Base-by-base conservation (phyloP, 345 rosid genomes). In the Ceriops tagal region DNA sequence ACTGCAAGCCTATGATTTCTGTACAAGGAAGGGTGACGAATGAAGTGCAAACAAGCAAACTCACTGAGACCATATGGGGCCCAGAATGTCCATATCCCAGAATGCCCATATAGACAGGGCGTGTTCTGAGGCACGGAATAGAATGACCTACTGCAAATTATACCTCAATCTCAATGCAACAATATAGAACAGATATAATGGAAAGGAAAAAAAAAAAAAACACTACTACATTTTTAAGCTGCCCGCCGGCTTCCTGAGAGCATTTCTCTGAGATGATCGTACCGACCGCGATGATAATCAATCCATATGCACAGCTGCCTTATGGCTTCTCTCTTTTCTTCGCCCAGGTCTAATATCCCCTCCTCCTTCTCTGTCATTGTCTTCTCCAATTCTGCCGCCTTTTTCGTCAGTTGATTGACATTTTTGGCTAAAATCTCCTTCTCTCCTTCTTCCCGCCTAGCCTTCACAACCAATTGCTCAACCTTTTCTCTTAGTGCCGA, bases 291-390 rank as follows among this genome's bases (percentile, higher is more conserved):
- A 78, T 95, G 98, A 78, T 95, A 90, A 35, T 95, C 99, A 53
- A 84, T 80, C 87, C 85, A 78, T 62, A 90, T 5, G 67, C 99
- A 95, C 0, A 92, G 96, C 77, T 96, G 99, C 82, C 99, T 81
- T 58, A 92, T 96, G 31, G 97, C 97, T 69, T 96, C 99, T 77
- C 88, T 86, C 79, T 96, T 89, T 86, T 83, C 88, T 70, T 89
- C 97, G 24, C 88, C 93, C 1, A 91, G 71, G 9, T 75, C 84
- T 68, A 63, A 22, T 51, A 86, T 34, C 7, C 35, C 75, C 18
- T 76, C 85, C 11, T 89, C 92, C 73, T 81, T 75, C 66, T 79
- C 84, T 66, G 70, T 79, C 85, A 71, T 61, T n/a, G 51, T 30
- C 24, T 51, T 75, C 84, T 89, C 91, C 66, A 89, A 52, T 55